Evolutionary conservation across 1,139 yeast species (phyloP).

Genomic region (Protomyces inundatus): DNA sequence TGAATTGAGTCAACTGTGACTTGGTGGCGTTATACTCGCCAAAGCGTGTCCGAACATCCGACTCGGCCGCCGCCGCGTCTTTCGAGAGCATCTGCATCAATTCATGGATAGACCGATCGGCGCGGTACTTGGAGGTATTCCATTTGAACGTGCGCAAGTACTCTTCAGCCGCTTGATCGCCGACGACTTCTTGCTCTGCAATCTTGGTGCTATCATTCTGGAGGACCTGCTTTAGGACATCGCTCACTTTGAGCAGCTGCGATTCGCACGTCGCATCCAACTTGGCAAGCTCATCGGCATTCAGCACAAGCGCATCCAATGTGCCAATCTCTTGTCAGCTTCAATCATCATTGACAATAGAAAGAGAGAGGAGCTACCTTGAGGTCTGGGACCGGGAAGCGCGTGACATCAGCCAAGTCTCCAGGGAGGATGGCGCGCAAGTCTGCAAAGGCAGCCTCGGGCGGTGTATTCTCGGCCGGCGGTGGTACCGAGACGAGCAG

Average conservation of each 20-base stretch:
- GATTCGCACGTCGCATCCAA: conserved; percentile 67
- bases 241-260: conserved; percentile 69
- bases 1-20: conserved; percentile 78
- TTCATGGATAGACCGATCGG: conserved; percentile 75
- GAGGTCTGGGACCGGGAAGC: conserved; percentile 55
- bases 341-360: conserved; percentile 48
- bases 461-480: conserved; percentile 16
- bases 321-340: conserved; percentile 62
- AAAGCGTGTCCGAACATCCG: conserved; percentile 68
- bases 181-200: conserved; percentile 48
- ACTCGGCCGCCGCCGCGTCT: conserved; percentile 77
- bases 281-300: conserved; percentile 81
- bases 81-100: conserved; percentile 63
- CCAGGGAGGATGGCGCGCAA: neutral
- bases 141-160: conserved; percentile 73
- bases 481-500: conserved; percentile 28
- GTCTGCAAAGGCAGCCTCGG: conserved; percentile 11
- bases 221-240: conserved; percentile 54
- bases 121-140: conserved; percentile 80
- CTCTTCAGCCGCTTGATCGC: conserved; percentile 42
- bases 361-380: conserved; percentile 14
- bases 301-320: conserved; percentile 80
- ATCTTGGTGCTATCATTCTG: conserved; percentile 46
- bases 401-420: conserved; percentile 33
- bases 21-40: conserved; percentile 74